These are phyloP conservation scores for Apiospora saccharicola DNA, from an alignment of 2,329 filamentous ascomycete genomes.

Conservation along the genomic window DNA sequence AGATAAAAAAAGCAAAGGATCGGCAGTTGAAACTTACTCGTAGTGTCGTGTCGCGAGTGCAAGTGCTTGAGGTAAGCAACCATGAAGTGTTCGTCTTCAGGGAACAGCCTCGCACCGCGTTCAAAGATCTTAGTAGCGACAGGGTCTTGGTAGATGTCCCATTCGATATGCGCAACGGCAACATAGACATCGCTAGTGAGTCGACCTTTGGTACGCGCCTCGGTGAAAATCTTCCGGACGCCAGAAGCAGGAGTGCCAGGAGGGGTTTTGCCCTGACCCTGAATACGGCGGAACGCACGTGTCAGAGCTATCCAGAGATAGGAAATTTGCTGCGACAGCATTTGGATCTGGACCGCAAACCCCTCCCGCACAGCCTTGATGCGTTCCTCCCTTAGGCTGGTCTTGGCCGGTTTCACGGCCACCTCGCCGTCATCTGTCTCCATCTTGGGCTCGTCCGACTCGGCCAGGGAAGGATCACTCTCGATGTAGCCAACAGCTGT, in stretches of 20 bases:
- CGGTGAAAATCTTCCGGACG: constrained; percentile 86
- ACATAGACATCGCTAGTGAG: constrained; percentile 96
- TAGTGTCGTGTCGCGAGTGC: constrained; percentile 89
- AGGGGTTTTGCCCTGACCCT: constrained; percentile 78
- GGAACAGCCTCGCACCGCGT: constrained; percentile 90
- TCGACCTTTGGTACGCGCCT: constrained; percentile 85
- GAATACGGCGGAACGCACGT: constrained; percentile 90
- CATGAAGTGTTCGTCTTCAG: constrained; percentile 91
- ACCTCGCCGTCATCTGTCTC: constrained; percentile 63
- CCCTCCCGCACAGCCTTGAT: constrained; percentile 69
- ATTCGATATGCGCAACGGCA: constrained; percentile 90
- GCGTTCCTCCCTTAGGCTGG: constrained; percentile 70
- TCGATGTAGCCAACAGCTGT: constrained; percentile 65
- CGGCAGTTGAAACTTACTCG: constrained; percentile 69
- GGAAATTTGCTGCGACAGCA: constrained; percentile 85
- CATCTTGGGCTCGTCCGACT: constrained; percentile 44
- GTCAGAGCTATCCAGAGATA: constrained; percentile 96
- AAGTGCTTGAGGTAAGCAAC: constrained; percentile 96
- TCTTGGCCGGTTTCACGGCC: constrained; percentile 48
- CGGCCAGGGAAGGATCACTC: constrained; percentile 53
- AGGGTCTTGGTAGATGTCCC: constrained; percentile 93
- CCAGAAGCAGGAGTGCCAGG: constrained; percentile 65
- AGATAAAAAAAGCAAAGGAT: constrained; percentile 32
- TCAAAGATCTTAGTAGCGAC: constrained; percentile 96
- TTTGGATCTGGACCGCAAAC: constrained; percentile 74